Evolutionary conservation across 1,284 basidiomycete species (phyloP), one percentile per base, ranked within the genome.

Genomic region (Heterobasidion irregulare): DNA sequence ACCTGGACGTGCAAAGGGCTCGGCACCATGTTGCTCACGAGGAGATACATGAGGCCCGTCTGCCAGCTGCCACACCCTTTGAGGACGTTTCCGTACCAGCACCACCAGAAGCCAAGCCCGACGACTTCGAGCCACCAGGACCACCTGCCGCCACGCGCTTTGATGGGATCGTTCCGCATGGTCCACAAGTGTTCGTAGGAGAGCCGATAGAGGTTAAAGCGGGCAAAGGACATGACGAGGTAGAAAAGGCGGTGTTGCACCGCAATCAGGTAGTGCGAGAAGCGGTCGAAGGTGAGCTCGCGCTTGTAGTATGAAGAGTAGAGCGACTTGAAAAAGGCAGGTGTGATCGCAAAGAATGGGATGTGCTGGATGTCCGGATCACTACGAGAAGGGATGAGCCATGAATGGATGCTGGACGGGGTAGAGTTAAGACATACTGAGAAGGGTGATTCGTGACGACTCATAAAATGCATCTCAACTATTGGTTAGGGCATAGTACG

Each of bases 361-460:
- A 99, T 78, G 70, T 99, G 95, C 71, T 96, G 86, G 60, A 95
- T 95, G 66, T 94, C 95, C 1, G 93, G 92, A 68, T 98, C 95
- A 70, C 96, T 95, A 72, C 72, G 70, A 71, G 38, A 63, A 53
- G 53, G 56, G 55, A 45, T 34, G 36, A 41, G 18, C 8, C 15
- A 34, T 18, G 34, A 10, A 50, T 13, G 9, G 33, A 33, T 50
- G 34, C 18, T 38, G 41, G 54, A 6, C 26, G 5, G 16, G 46
- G 10, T 10, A 19, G 9, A 47, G 12, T 12, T 1, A 47, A 16
- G n/a, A 48, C 59, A 55, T 82, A 95, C 83, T 99, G 97, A 57
- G 96, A 90, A 3, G 94, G 94, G 65, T 98, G 94, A 66, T 99
- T 99, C 36, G 96, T 92, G 56, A 98, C 93, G 53, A 98, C 92